These are phyloP conservation scores for Saccharomyces kudriavzevii DNA, from an alignment of 805 yeast genomes.

Conservation along the genomic window DNA sequence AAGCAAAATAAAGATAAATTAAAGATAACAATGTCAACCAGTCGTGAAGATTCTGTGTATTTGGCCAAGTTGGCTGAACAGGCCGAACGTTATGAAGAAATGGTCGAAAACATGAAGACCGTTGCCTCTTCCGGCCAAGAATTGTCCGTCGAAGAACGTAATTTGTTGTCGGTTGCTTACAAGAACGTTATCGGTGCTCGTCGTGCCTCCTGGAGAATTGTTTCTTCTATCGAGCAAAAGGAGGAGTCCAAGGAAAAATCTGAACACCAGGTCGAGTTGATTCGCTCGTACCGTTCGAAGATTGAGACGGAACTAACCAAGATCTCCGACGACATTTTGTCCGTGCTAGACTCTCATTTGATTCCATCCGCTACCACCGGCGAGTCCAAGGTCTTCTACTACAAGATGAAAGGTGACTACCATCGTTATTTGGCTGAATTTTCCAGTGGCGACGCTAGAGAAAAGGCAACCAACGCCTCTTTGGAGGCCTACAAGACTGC, in stretches of 20 bases:
- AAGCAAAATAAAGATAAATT: background rate
- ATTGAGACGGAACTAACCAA: conserved; percentile 87
- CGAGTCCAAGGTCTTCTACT: conserved; percentile 95
- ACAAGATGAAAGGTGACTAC: conserved; percentile 99
- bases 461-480: conserved; percentile 85
- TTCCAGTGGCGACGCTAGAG: conserved; percentile 83
- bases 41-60: conserved; percentile 97
- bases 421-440: conserved; percentile 98
- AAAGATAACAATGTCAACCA: conserved; percentile 46
- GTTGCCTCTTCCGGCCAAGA: conserved; percentile 96
- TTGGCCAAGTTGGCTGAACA: conserved; percentile 98
- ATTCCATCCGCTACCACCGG: conserved; percentile 93
- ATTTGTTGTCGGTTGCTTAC: conserved; percentile 92
- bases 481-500: conserved; percentile 93
- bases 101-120: conserved; percentile 97
- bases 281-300: conserved; percentile 90
- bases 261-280: conserved; percentile 78
- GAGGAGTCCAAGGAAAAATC: conserved; percentile 89
- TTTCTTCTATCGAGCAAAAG: conserved; percentile 94
- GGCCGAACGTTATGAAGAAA: conserved; percentile 99
- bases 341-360: conserved; percentile 80
- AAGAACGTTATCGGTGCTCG: conserved; percentile 98
- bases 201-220: conserved; percentile 99
- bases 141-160: conserved; percentile 95
- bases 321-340: conserved; percentile 88